These are phyloP conservation scores for Dipteronia sinensis DNA, from an alignment of 345 rosid genomes.

Conservation along the genomic window DNA sequence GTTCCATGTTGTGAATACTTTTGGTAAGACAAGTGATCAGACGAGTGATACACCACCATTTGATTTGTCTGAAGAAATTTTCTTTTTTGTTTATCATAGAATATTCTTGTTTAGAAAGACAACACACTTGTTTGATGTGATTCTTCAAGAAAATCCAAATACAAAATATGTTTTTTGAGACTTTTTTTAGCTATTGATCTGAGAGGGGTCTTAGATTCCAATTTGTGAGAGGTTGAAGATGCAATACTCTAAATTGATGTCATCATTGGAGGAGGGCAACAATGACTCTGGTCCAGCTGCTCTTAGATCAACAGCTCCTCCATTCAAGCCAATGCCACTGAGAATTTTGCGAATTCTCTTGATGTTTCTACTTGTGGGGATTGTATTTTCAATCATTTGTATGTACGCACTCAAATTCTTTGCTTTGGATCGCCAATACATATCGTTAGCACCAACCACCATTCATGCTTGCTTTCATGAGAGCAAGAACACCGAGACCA, in stretches of 20 bases:
- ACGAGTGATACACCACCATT: background rate
- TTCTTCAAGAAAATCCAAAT: background rate
- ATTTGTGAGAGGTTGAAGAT: constrained; percentile 16
- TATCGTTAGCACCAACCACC: constrained; percentile 34
- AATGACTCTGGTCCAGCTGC: constrained; percentile 33
- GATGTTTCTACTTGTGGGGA: constrained; percentile 46
- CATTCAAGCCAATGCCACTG: constrained; percentile 28
- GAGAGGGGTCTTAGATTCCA: too few relatives aligned
- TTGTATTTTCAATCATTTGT: constrained; percentile 54
- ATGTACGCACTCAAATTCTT: constrained; percentile 48
- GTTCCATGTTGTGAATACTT: background rate
- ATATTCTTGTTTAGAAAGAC: too few relatives aligned
- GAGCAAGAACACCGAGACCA: constrained; percentile 18
- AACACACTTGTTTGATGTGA: too few relatives aligned
- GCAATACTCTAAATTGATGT: constrained; percentile 24
- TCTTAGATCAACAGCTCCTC: too few relatives aligned
- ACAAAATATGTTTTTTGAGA: background rate
- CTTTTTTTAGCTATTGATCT: background rate
- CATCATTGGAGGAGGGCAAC: constrained; percentile 56
- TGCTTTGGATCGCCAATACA: constrained; percentile 24
- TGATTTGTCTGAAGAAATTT: background rate
- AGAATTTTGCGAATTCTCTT: constrained; percentile 45
- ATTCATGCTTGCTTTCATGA: constrained; percentile 36
- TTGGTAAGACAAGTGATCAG: background rate
- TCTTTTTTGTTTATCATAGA: background rate